A percentile compares a stretch with the other conserved stretches of the same genome.
Conservation (phyloP, 2,329 filamentous ascomycete genomes). For the Arthrinium phaeospermum region DNA sequence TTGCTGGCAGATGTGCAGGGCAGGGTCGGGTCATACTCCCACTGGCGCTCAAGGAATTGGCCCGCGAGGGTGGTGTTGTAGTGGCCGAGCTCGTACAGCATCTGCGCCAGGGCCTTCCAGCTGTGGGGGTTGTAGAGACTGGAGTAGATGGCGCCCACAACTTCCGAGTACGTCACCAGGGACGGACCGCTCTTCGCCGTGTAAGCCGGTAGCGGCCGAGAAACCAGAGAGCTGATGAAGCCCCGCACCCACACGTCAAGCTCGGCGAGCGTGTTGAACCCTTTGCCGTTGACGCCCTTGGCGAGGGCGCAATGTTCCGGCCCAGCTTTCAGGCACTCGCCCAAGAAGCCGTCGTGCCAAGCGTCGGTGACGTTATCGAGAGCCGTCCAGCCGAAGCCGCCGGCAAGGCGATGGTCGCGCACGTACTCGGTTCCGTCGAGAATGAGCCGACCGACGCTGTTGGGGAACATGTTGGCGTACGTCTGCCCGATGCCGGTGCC, state of each 20-base stretch:
- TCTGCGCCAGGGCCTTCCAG: conserved; percentile 49
- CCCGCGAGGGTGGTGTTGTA: conserved; percentile 52
- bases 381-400: conserved; percentile 53
- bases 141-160: conserved; percentile 47
- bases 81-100: conserved; percentile 50
- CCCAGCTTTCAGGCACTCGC: conserved; percentile 55
- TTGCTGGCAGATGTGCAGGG: conserved; percentile 36
- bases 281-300: conserved; percentile 34
- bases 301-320: conserved; percentile 52
- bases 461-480: conserved; percentile 56
- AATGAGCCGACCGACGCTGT: conserved; percentile 53
- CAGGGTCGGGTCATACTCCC: conserved; percentile 49
- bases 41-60: conserved; percentile 44
- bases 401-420: conserved; percentile 50
- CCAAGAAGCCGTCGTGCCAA: conserved; percentile 56
- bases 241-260: conserved; percentile 47
- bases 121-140: conserved; percentile 49
- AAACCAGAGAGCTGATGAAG: conserved; percentile 44
- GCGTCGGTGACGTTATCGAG: conserved; percentile 56
- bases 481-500: conserved; percentile 59
- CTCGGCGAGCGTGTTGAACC: conserved; percentile 39
- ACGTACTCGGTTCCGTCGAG: conserved; percentile 57
- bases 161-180: conserved; percentile 51
- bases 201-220: conserved; percentile 47
- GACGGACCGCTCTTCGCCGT: conserved; percentile 46